Evolutionary conservation across 768 basidiomycete genomes (phyloP).

Genomic region (Pleurotus ostreatus): DNA sequence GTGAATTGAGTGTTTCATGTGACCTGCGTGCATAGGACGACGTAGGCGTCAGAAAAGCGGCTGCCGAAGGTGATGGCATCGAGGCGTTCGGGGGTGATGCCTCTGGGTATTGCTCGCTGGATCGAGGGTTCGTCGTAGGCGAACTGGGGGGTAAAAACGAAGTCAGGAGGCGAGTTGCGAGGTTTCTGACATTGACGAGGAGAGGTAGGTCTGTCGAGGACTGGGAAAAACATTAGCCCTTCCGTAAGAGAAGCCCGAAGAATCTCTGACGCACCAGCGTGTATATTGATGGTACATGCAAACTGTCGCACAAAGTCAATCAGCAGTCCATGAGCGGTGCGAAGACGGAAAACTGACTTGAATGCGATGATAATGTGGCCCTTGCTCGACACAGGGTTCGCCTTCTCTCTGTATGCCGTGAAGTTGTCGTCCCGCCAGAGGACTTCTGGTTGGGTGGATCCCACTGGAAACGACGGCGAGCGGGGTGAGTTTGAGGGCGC

Average conservation of each 20-base stretch:
- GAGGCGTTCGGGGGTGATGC: neutral
- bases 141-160: conserved; percentile 38
- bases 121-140: conserved; percentile 25
- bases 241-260: conserved; percentile 2
- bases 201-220: conserved; percentile 74
- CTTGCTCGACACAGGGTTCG: conserved; percentile 66
- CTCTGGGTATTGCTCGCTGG: neutral
- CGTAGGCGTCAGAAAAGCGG: conserved; percentile 13
- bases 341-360: conserved; percentile 48
- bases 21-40: conserved; percentile 17
- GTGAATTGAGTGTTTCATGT: conserved; percentile 1
- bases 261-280: conserved; percentile 45
- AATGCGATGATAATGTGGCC: conserved; percentile 72
- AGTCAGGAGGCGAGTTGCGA: conserved; percentile 52
- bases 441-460: conserved; percentile 52
- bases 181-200: conserved; percentile 56
- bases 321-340: neutral
- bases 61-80: conserved; percentile 10
- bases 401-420: conserved; percentile 68
- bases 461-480: conserved; percentile 40
- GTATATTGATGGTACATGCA: conserved; percentile 79
- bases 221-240: conserved; percentile 28
- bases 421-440: conserved; percentile 78
- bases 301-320: conserved; percentile 33
- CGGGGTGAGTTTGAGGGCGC: conserved; percentile 40